A percentile compares a stretch with the other conserved stretches of the same genome.
Conservation (phyloP, 1,139 yeast genomes). For the Suhomyces bribrorum region DNA sequence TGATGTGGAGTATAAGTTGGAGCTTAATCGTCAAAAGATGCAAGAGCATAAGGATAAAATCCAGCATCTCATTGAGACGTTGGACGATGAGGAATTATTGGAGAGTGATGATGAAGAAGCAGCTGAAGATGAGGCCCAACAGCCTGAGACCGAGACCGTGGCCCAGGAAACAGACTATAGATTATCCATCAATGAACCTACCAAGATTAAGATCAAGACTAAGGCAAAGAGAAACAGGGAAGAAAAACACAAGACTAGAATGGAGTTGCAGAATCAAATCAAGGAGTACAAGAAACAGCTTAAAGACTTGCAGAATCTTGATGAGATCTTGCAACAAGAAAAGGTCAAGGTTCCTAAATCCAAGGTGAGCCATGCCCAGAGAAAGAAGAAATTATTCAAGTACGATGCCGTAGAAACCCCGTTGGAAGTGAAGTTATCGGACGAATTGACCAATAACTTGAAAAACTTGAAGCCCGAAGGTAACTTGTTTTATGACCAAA, state of each 20-base stretch:
- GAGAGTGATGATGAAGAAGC: conserved; percentile 46
- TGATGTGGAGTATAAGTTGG: conserved; percentile 64
- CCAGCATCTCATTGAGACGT: conserved; percentile 60
- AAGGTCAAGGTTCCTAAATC: conserved; percentile 23
- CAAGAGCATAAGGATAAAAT: conserved; percentile 65
- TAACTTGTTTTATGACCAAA: conserved; percentile 76
- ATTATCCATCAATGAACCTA: conserved; percentile 74
- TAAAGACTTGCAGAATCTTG: conserved; percentile 58
- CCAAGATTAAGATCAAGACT: conserved; percentile 70
- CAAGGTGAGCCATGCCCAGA: conserved; percentile 14
- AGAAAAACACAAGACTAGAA: conserved; percentile 62
- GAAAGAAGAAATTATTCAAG: conserved; percentile 46
- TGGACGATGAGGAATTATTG: conserved; percentile 59
- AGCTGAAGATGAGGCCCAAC: conserved; percentile 35
- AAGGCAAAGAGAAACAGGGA: conserved; percentile 74
- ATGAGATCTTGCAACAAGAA: conserved; percentile 47
- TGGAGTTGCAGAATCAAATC: conserved; percentile 56
- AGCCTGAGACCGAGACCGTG: conserved; percentile 21
- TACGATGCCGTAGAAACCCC: conserved; percentile 62
- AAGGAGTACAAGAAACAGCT: conserved; percentile 58
- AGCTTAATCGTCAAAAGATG: conserved; percentile 59
- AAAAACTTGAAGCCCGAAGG: conserved; percentile 91
- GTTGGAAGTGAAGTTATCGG: conserved; percentile 83
- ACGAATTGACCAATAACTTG: conserved; percentile 83
- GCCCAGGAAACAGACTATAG: conserved; percentile 24